These are phyloP conservation scores for Amanita pallidorosea DNA, from an alignment of 768 basidiomycete genomes.

Conservation along the genomic window DNA sequence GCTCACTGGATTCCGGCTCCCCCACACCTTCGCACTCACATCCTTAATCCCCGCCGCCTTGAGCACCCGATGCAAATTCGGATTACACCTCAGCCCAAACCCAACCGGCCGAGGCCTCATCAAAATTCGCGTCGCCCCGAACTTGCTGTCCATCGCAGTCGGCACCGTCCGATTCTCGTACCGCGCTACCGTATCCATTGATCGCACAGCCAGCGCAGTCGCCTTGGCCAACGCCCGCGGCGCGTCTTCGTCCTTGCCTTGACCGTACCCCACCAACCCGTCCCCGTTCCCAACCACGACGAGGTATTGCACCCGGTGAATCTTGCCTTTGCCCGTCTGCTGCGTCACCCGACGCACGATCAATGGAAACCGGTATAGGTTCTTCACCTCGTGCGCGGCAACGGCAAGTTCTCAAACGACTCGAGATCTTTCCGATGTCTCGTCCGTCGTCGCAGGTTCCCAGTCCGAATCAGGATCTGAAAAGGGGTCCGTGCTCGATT, in stretches of 20 bases:
- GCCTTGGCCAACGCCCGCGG: conserved; percentile 46
- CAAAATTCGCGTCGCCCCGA: conserved; percentile 72
- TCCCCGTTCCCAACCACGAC: conserved; percentile 76
- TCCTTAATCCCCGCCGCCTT: conserved; percentile 95
- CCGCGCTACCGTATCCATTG: conserved; percentile 89
- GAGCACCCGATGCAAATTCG: conserved; percentile 78
- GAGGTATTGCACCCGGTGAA: conserved; percentile 47
- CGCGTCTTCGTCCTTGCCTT: conserved; percentile 61
- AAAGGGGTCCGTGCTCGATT: conserved; percentile 18
- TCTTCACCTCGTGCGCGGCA: conserved; percentile 9
- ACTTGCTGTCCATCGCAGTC: conserved; percentile 80
- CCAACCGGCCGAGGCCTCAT: conserved; percentile 80
- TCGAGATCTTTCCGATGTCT: conserved; percentile 19
- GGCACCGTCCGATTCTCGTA: conserved; percentile 94
- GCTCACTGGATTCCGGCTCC: conserved; percentile 76
- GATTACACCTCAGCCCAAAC: conserved; percentile 87
- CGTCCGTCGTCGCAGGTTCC: conserved; percentile 16
- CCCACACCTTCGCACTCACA: conserved; percentile 90
- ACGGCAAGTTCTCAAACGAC: conserved; percentile 16
- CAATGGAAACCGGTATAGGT: conserved; percentile 31
- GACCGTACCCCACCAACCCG: conserved; percentile 75
- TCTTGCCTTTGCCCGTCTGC: conserved; percentile 93
- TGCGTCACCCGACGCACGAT: conserved; percentile 57
- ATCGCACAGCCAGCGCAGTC: conserved; percentile 62
- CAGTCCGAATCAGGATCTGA: conserved; percentile 15